Conservation (phyloP, 2,329 filamentous ascomycete genomes). For the Alternaria gaisen region DNA sequence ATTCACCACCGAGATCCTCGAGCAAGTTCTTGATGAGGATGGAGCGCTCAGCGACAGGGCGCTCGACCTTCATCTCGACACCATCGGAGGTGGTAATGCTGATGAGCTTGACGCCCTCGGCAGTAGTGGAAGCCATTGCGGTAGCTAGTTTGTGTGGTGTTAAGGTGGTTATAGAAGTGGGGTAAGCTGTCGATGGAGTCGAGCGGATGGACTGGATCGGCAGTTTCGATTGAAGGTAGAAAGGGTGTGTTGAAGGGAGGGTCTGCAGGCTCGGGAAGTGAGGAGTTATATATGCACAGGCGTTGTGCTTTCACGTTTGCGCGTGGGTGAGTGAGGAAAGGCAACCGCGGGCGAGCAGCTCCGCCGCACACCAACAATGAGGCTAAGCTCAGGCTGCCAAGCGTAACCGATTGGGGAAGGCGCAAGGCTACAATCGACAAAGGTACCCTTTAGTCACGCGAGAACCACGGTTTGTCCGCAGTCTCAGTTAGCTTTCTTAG, state of each 20-base stretch:
- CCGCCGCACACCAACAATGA: constrained; percentile 15
- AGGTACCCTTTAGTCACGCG: constrained; percentile 6
- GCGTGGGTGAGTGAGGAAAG: constrained; percentile 22
- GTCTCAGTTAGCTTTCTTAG: neutral
- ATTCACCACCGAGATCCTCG: constrained; percentile 79
- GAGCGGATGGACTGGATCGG: neutral
- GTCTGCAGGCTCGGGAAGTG: constrained; percentile 6
- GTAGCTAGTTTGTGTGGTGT: constrained; percentile 12
- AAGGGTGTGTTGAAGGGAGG: constrained; percentile 12
- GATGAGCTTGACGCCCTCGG: constrained; percentile 40
- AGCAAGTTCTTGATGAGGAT: constrained; percentile 98
- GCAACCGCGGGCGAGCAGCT: constrained; percentile 21
- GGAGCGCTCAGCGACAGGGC: constrained; percentile 86
- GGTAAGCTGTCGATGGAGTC: constrained; percentile 25
- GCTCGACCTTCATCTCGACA: constrained; percentile 62
- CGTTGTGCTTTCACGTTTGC: constrained; percentile 16
- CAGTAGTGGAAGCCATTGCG: constrained; percentile 35
- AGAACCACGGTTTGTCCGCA: constrained; percentile 11
- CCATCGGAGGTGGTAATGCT: constrained; percentile 58
- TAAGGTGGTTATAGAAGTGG: constrained; percentile 22
- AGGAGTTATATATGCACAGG: constrained; percentile 24
- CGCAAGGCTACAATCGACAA: constrained; percentile 35
- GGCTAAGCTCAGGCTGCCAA: constrained; percentile 31
- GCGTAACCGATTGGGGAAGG: constrained; percentile 18
- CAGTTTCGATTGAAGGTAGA: constrained; percentile 5